phyloP scores from a whole-genome alignment of 352 stramenopile species.

The Pythium inflatum region DNA sequence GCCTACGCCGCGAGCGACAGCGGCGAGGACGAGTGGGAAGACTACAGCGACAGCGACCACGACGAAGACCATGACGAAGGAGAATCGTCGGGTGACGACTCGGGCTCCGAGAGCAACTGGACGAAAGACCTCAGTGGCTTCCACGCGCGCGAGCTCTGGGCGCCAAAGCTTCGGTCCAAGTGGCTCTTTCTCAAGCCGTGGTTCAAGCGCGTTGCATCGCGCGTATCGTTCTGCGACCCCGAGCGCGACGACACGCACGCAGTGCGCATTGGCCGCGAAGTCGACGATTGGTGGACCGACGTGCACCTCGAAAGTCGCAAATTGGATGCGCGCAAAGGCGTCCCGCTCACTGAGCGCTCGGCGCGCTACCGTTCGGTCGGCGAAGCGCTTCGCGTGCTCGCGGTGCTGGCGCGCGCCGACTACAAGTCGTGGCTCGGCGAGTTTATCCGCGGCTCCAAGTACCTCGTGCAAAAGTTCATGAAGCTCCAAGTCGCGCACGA shows the following conservation, averaged over 20 bases:
- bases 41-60: too few species aligned
- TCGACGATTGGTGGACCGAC: constrained; percentile 18
- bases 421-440: constrained; percentile 14
- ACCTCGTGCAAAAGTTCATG: constrained; percentile 7
- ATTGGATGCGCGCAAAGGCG: not conserved
- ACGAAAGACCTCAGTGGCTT: constrained; percentile 4
- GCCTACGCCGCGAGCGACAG: too few species aligned
- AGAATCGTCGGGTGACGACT: not conserved
- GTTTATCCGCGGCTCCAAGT: constrained; percentile 3
- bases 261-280: constrained; percentile 10
- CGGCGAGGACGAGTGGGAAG: too few species aligned
- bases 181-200: constrained; percentile 9
- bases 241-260: constrained; percentile 15
- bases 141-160: constrained; percentile 8
- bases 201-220: not conserved
- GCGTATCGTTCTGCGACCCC: constrained; percentile 4
- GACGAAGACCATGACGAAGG: not conserved
- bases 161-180: not conserved
- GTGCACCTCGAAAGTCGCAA: not conserved
- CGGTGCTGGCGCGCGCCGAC: constrained; percentile 2
- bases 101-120: not conserved
- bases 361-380: not conserved
- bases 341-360: not conserved
- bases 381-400: constrained; percentile 12
- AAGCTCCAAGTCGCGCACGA: not conserved